Evolutionary conservation across 2,329 filamentous ascomycete genomes (phyloP).

Genomic region (Drechmeria coniospora): DNA sequence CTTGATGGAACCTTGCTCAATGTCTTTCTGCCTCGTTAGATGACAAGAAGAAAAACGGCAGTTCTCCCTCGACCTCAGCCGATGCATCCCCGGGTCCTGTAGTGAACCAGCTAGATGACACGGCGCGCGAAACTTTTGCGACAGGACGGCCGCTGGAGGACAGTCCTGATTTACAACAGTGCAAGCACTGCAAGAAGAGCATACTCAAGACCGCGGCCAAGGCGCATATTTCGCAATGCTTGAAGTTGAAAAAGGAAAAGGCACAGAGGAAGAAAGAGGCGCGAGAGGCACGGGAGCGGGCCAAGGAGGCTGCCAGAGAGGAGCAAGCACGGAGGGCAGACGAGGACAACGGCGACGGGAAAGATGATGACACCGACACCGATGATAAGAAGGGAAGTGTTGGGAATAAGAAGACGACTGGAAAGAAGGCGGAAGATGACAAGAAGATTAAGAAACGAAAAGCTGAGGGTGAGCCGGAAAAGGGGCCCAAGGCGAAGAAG

Average conservation of each 20-base stretch:
- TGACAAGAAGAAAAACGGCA: slow-evolving; percentile 37
- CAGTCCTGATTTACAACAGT: slow-evolving; percentile 61
- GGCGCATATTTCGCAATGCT: slow-evolving; percentile 67
- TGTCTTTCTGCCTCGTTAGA: slow-evolving; percentile 18
- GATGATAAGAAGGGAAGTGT: slow-evolving; percentile 27
- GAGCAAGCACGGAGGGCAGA: slow-evolving; percentile 38
- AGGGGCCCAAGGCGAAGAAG: slow-evolving; percentile 78
- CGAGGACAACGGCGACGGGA: slow-evolving; percentile 30
- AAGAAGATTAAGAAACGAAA: slow-evolving; percentile 66
- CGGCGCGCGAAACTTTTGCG: slow-evolving; percentile 61
- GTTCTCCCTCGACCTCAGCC: slow-evolving; percentile 24
- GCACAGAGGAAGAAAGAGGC: slow-evolving; percentile 64
- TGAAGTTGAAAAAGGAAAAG: slow-evolving; percentile 73
- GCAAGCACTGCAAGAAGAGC: slow-evolving; percentile 89
- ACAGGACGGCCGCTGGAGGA: slow-evolving; percentile 74
- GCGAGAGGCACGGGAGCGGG: slow-evolving; percentile 52
- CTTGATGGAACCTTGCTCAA: not conserved
- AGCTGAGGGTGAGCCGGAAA: slow-evolving; percentile 60
- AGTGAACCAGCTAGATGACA: slow-evolving; percentile 58
- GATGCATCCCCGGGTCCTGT: slow-evolving; percentile 35
- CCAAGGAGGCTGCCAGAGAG: slow-evolving; percentile 44
- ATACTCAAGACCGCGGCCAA: slow-evolving; percentile 61
- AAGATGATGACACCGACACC: slow-evolving; percentile 31
- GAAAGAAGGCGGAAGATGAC: slow-evolving; percentile 52
- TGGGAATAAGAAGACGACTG: slow-evolving; percentile 44